phyloP scores from a whole-genome alignment of 106 monocot genomes.

The Apostasia ramifera region DNA sequence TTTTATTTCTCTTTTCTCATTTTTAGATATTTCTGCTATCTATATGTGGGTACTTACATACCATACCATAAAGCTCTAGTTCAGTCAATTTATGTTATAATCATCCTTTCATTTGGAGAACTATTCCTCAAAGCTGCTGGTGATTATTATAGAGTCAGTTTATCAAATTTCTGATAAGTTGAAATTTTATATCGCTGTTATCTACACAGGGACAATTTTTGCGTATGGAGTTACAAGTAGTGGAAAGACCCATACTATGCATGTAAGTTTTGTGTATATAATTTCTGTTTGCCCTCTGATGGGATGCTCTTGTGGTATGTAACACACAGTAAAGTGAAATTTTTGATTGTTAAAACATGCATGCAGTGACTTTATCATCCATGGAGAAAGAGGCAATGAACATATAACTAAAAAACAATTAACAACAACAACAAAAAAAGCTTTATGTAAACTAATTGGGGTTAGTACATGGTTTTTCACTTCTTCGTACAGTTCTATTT shows the following conservation, averaged over 20 bases:
- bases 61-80: neutral
- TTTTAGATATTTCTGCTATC: too few species aligned
- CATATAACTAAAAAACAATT: too few species aligned
- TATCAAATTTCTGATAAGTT: neutral
- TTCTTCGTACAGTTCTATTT: too few species aligned
- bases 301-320: neutral
- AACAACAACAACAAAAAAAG: too few species aligned
- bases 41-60: too few species aligned
- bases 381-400: neutral
- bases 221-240: conserved; percentile 98
- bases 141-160: neutral
- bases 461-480: too few species aligned
- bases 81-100: neutral
- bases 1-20: neutral
- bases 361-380: neutral
- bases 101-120: neutral
- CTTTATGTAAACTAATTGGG: too few species aligned
- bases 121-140: neutral
- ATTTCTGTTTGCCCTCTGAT: neutral
- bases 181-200: neutral
- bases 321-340: too few species aligned
- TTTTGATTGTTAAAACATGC: neutral
- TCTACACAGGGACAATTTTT: conserved; percentile 76
- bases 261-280: conserved; percentile 38
- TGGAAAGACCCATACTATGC: conserved; percentile 97